Conservation (phyloP, 768 basidiomycete species). For the Royoungia palumana region DNA sequence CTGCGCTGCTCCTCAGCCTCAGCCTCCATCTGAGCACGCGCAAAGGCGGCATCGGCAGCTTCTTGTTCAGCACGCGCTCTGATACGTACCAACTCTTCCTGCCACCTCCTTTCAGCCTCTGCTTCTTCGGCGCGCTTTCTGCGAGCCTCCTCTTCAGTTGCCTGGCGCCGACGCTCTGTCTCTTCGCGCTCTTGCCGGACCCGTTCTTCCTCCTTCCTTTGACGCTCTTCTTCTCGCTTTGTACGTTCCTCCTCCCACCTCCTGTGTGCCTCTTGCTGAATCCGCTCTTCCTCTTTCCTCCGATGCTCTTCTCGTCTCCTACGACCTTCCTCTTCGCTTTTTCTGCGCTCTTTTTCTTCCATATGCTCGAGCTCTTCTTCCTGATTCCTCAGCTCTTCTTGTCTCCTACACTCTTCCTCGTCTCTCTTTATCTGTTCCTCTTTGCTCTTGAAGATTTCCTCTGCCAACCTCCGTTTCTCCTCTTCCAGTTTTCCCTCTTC, state of each 20-base stretch:
- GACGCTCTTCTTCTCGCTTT: slow-evolving; percentile 27
- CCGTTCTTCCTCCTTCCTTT: slow-evolving; percentile 40
- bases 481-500: slow-evolving; percentile 12
- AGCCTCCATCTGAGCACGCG: slow-evolving; percentile 33
- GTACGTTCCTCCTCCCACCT: slow-evolving; percentile 18
- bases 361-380: slow-evolving; percentile 43
- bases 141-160: slow-evolving; percentile 44
- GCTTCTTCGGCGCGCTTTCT: slow-evolving; percentile 43
- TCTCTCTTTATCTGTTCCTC: slow-evolving; percentile 33
- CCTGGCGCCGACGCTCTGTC: slow-evolving; percentile 40
- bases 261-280: slow-evolving; percentile 31
- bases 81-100: slow-evolving; percentile 34
- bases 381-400: slow-evolving; percentile 31
- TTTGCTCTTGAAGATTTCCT: slow-evolving; percentile 33
- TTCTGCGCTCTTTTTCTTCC: slow-evolving; percentile 29
- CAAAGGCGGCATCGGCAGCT: slow-evolving; percentile 38
- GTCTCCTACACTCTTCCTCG: slow-evolving; percentile 17
- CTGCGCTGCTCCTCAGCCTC: slow-evolving; percentile 28
- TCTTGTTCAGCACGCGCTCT: slow-evolving; percentile 35
- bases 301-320: slow-evolving; percentile 26
- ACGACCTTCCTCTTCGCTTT: slow-evolving; percentile 28
- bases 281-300: slow-evolving; percentile 5
- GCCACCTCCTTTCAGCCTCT: slow-evolving; percentile 46
- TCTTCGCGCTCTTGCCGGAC: slow-evolving; percentile 47
- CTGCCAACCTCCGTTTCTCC: slow-evolving; percentile 32